Evolutionary conservation across 176 grass and related monocot species (phyloP), one percentile per base, ranked within the genome.

Genomic region (Ensete glaucum): DNA sequence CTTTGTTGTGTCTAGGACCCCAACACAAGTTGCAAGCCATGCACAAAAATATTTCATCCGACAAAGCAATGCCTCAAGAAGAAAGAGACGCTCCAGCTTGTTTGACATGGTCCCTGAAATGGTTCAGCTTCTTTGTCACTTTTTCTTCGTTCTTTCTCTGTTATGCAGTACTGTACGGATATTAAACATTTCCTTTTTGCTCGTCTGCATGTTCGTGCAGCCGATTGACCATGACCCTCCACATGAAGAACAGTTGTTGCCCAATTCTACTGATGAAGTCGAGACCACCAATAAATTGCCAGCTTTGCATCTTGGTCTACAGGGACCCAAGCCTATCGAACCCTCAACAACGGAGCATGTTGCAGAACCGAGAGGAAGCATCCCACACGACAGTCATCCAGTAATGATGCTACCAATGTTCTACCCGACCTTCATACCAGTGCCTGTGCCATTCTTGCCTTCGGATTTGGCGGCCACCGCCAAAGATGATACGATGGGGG

Each of bases 11-110:
- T 96, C 92, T 29, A 83, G 89, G 73, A 96, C 89, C 10, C 89
- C 92, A n/a, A 96, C 92, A 86, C 92, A 96, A 69, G 92, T 96
- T 53, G 92, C 92, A 58, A 96, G 92, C 80, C 92, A 96, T 80
- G 92, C 92, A 50, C 89, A 96, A 71, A 96, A 92, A 68, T 89
- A 96, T 64, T 96, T 96, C 56, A 88, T 96, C 52, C 86, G 92
- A 74, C 92, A 87, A 64, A 85, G 78, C 73, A 96, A 96, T 53
- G 84, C 85, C 14, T 87, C 87, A n/a, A 88, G 92, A 64, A 75
- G 89, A 29, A 96, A 96, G 82, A 89, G 89, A 5, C 87, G 92
- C 50, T 85, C 89, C 54, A 96, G 92, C 79, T 82, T 96, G 64
- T 92, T 96, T 78, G 92, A 96, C 72, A 92, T 96, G 89, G 78